Evolutionary conservation across 768 basidiomycete genomes (phyloP).

Genomic region (Nidularia sp.): DNA sequence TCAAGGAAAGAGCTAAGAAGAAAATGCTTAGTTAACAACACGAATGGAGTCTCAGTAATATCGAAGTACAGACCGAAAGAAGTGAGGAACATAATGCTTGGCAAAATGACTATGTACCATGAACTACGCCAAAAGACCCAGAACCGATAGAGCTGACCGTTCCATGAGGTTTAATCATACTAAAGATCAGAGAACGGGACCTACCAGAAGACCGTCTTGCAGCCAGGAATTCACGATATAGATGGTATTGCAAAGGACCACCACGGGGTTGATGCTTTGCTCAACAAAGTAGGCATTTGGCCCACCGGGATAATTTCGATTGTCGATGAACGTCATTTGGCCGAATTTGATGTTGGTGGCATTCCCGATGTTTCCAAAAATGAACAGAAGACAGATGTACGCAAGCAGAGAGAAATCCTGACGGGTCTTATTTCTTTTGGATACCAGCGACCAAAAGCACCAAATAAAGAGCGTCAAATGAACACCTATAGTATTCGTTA

Average conservation of each 20-base stretch:
- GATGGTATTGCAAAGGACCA: neutral
- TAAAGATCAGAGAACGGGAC: neutral
- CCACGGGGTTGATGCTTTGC: too few relatives aligned
- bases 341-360: slow-evolving; percentile 12
- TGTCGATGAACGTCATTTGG: slow-evolving; percentile 13
- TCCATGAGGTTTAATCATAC: too few relatives aligned
- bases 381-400: slow-evolving; percentile 12
- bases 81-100: too few relatives aligned
- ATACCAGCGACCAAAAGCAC: too few relatives aligned
- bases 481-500: neutral
- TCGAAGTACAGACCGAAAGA: too few relatives aligned
- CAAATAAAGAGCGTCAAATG: too few relatives aligned
- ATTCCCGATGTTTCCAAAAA: slow-evolving; percentile 14
- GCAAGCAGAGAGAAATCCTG: slow-evolving; percentile 3
- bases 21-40: neutral
- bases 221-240: neutral
- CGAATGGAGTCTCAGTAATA: too few relatives aligned
- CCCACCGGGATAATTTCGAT: slow-evolving; percentile 13
- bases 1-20: slow-evolving; percentile 4
- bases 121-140: too few relatives aligned
- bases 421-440: too few relatives aligned
- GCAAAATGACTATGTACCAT: too few relatives aligned
- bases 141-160: too few relatives aligned
- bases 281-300: slow-evolving; percentile 5
- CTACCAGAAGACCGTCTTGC: neutral